Evolutionary conservation across 345 rosid species (phyloP), one percentile per base, ranked within the genome.

Genomic region (Arabidopsis thaliana): DNA sequence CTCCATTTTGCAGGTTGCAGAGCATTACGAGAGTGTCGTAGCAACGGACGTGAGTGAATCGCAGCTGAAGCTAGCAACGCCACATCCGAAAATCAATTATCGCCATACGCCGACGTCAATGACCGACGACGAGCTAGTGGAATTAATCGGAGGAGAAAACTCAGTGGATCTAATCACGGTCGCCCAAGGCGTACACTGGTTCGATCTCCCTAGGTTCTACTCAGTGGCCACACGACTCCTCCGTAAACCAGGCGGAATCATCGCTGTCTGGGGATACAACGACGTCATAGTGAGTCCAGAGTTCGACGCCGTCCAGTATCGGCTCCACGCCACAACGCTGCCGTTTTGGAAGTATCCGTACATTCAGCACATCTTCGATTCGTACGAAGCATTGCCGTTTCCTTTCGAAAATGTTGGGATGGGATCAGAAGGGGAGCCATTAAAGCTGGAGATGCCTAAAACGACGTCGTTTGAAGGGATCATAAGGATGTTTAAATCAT

Each of bases 181-280:
- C n/a, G 90, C 88, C 33, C 81, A 78, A 78, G 93, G 84, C 7
- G 77, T 85, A n/a, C 90, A 87, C 78, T 84, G 93, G 90, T 85
- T 91, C 59, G 92, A 91, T 24, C 85, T 87, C 52, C 85, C 83
- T 1, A 86, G 58, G 11, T 87, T 91, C 66, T 89, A 91, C 73
- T 49, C 87, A 30, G 44, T 80, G 8, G 89, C 79, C 1, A 80
- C 74, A 11, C 82, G 90, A 2, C 51, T 85, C 28, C 77, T 87
- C 10, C 76, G 82, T 16, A 91, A 85, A 63, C 93, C 90, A 0
- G 88, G 86, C 1, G 91, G 93, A 0, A 65, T 85, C 2, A 55
- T 86, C 32, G 97, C 87, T 4, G 85, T 87, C 0, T 87, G 93
- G 91, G 75, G 89, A 55, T 89, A 88, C 83, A 84, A 78, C 16